Base-by-base conservation (phyloP, 805 yeast species). In the Candida xiaguanensis region DNA sequence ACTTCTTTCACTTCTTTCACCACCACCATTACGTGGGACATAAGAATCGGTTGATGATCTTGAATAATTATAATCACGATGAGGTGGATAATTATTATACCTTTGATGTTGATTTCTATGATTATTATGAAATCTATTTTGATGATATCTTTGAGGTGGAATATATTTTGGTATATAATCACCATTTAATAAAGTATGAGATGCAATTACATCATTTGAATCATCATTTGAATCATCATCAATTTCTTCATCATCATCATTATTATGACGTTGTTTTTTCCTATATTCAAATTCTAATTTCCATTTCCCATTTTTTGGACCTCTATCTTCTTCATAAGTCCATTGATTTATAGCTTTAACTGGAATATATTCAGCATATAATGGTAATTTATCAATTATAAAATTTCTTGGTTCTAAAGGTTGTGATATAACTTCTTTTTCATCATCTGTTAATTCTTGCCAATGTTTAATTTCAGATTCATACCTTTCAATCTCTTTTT, bases 281-380 rank as follows among this genome's bases (percentile, higher is more conserved):
- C 52, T 48, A 8, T 42, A 50, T 19, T 54, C 59, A 42, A 64
- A 71, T 13, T 59, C 58, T n/a, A 72, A 51, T 36, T 61, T 61
- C 76, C 77, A 72, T 34, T 66, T 50, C 2, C 74, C 76, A 48
- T 70, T 65, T 29, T 52, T 50, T 8, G 77, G 74, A 9, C 70
- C 72, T 29, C 52, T 54, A 38, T 62, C 67, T 43, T 71, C 77
- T 48, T 70, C 73, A 45, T 59, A 72, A 12, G 70, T 66, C 75
- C 76, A 71, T 30, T 58, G 60, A 39, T 64, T 65, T 3, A 69
- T 58, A 13, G 72, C 73, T 44, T 67, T 65, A 16, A 68, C 74
- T 0, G 75, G 75, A 29, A 72, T 61, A 45, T 52, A 72, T 45
- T 71, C 76, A 30, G 67, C 62, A 47, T 51, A 70, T 25, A 70